Evolutionary conservation across 352 stramenopile genomes (phyloP).

Genomic region (Pythium pyrilobum): DNA sequence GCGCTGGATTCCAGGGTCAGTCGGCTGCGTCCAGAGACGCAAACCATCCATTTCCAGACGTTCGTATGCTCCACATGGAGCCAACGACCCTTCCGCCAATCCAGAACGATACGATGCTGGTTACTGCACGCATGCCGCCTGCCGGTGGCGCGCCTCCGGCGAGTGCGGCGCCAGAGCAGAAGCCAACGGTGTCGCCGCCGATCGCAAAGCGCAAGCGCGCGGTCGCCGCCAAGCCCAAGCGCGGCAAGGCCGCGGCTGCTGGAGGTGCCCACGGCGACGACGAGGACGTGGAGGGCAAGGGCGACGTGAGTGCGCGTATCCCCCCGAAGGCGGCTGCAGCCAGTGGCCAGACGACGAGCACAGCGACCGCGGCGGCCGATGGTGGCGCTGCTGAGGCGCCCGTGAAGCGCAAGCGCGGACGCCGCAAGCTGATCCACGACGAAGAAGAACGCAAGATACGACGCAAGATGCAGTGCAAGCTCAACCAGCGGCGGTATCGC

Average conservation of each 20-base stretch:
- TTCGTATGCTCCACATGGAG: too few species aligned
- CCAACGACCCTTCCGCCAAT: too few species aligned
- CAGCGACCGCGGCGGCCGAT: neutral
- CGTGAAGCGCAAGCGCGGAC: slow-evolving; percentile 30
- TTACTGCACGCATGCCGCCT: too few species aligned
- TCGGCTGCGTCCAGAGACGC: too few species aligned
- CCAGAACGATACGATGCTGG: too few species aligned
- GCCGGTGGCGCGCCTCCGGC: neutral
- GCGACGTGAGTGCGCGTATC: too few species aligned
- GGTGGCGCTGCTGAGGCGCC: neutral
- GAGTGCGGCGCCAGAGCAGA: neutral
- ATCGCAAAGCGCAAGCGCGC: neutral
- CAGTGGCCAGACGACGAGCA: neutral
- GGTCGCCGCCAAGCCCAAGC: neutral
- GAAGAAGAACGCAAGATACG: slow-evolving; percentile 53
- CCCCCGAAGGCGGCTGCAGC: neutral
- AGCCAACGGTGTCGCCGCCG: neutral
- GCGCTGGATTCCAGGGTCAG: too few species aligned
- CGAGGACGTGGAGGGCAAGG: neutral
- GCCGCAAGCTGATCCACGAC: slow-evolving; percentile 51
- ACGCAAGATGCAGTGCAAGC: slow-evolving; percentile 68
- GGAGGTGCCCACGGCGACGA: neutral
- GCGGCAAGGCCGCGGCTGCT: too few species aligned
- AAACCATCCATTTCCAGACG: too few species aligned
- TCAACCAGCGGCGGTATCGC: slow-evolving; percentile 70